Conservation (phyloP, 1,284 basidiomycete genomes). For the Neonothopanus nambi region DNA sequence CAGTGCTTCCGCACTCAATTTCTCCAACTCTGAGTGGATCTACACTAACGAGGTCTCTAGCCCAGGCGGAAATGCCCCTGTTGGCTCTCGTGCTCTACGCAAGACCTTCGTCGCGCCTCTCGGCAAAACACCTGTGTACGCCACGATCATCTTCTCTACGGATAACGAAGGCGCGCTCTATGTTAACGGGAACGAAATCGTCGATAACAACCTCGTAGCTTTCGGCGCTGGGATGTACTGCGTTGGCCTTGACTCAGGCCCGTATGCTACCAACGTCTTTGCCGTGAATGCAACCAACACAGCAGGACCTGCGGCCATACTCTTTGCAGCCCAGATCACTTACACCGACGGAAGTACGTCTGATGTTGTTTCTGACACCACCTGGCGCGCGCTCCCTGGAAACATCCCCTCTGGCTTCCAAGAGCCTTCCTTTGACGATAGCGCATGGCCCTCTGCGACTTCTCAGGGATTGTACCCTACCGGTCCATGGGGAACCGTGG, state of each 20-base stretch:
- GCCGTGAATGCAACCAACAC: constrained; percentile 21
- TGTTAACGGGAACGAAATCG: constrained; percentile 19
- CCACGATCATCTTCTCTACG: constrained; percentile 13
- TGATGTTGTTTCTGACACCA: constrained; percentile 26
- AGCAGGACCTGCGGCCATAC: constrained; percentile 22
- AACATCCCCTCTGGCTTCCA: constrained; percentile 25
- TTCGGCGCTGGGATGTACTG: constrained; percentile 25
- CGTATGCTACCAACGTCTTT: constrained; percentile 25
- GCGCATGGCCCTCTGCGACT: constrained; percentile 18
- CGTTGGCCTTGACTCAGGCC: constrained; percentile 22
- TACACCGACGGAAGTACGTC: constrained; percentile 29
- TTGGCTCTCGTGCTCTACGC: constrained; percentile 27
- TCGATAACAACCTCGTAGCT: no score
- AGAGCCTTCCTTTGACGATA: constrained; percentile 27
- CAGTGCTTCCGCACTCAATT: constrained; percentile 14
- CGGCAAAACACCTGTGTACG: constrained; percentile 25
- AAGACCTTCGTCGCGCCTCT: constrained; percentile 24
- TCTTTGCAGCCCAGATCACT: constrained; percentile 26
- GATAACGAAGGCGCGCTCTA: constrained; percentile 16
- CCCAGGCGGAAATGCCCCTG: constrained; percentile 19
- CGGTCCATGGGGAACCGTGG: constrained; percentile 24
- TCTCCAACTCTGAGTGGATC: constrained; percentile 29
- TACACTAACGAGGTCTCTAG: constrained; percentile 25
- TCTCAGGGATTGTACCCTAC: constrained; percentile 23
- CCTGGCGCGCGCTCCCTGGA: constrained; percentile 25